Base-by-base conservation (phyloP, 129 eudicot genomes). In the Helichrysum umbraculigerum region DNA sequence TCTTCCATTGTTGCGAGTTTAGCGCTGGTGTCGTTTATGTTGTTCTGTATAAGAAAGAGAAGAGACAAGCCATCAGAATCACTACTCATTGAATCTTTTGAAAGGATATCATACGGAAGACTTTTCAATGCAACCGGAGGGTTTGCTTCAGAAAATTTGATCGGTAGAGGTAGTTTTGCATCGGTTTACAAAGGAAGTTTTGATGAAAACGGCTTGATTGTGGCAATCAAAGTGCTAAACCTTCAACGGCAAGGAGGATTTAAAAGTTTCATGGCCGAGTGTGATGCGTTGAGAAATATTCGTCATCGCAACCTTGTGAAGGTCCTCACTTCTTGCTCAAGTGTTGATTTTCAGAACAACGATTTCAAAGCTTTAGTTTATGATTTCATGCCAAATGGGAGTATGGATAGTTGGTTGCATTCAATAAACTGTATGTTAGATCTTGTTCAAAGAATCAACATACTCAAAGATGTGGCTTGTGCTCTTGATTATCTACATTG, bases 401-500 rank as follows among this genome's bases (percentile, higher is more conserved):
- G 67, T 68, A 29, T 85, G 0, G 85, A 81, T 17, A 54, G 30
- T 12, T 85, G 88, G 85, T 60, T 85, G 78, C 59, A 81, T 42
- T 50, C 83, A 12, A 25, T 12, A 17, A 15, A 57, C 1, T 56
- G 0, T 28, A 21, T 7, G 4, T 28, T 61, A 1, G 16, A 54
- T 61, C 81, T 85, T 52, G 61, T 14, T 73, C 85, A 81, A 28
- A 77, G 85, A 73, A 34, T 84, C 20, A 62, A 10, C 41, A 77
- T 84, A 5, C 66, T 81, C 14, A 51, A 72, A 12, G 80, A 84
- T 19, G 83, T 84, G 78, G 85, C 88, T 2, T 67, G 17, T 68
- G 85, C 85, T 50, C 75, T 84, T 68, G 80, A 84, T 35, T 84
- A 84, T 81, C 83, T 76, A 28, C 85, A 81, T 69, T 39, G 75